These are phyloP conservation scores for Epichloe sp. DNA, from an alignment of 2,329 filamentous ascomycete genomes.

Conservation along the genomic window DNA sequence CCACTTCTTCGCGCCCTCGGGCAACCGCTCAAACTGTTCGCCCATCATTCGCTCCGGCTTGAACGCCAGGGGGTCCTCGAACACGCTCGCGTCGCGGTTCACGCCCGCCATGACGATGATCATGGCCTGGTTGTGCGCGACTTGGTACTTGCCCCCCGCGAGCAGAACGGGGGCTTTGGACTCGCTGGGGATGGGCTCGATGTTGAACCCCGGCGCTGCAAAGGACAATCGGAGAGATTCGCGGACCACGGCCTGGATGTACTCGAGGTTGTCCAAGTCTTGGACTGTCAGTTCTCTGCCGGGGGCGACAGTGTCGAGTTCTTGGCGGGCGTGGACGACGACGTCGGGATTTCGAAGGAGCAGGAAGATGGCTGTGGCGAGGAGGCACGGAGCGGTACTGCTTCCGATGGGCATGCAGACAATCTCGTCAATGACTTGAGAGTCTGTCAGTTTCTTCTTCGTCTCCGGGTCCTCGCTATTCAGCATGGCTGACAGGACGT, in stretches of 20 bases:
- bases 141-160: slow-evolving; percentile 35
- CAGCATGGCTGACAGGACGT: slow-evolving; percentile 48
- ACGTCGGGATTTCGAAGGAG: slow-evolving; percentile 36
- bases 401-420: slow-evolving; percentile 52
- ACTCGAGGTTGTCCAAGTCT: slow-evolving; percentile 37
- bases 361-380: slow-evolving; percentile 34
- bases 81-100: slow-evolving; percentile 35
- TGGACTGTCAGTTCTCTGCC: slow-evolving; percentile 28
- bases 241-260: slow-evolving; percentile 39
- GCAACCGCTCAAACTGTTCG: slow-evolving; percentile 28
- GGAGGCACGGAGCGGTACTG: slow-evolving; percentile 33
- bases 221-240: slow-evolving; percentile 42
- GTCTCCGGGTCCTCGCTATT: slow-evolving; percentile 48
- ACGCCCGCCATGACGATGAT: slow-evolving; percentile 37
- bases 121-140: slow-evolving; percentile 34
- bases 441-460: slow-evolving; percentile 41
- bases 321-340: slow-evolving; percentile 35
- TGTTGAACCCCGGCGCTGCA: slow-evolving; percentile 42
- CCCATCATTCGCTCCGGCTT: slow-evolving; percentile 36
- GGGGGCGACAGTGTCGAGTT: slow-evolving; percentile 40
- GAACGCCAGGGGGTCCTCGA: slow-evolving; percentile 33
- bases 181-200: slow-evolving; percentile 29
- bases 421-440: slow-evolving; percentile 54
- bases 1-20: slow-evolving; percentile 33
- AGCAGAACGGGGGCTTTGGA: slow-evolving; percentile 33